Evolutionary conservation across 495 filamentous ascomycete species (phyloP), one percentile per base, ranked within the genome.

Genomic region (Penicillium pancosmium): DNA sequence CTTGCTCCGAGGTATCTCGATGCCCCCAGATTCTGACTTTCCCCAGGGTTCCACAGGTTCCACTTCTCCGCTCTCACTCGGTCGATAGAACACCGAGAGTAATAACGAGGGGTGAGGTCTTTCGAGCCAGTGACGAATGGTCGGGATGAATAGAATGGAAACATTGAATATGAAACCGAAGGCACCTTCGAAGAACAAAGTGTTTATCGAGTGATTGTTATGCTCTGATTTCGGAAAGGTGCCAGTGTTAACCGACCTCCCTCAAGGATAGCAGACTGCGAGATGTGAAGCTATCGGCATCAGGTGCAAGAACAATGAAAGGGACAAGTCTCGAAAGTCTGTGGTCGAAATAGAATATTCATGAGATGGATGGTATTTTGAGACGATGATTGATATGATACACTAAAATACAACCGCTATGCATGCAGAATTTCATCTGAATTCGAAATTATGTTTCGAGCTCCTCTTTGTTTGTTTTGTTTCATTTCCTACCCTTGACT

Each of bases 401-500:
- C 55, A 51, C 9, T 57, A 59, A 46, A 35, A 52, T 53, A 53
- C 9, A 54, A 34, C 18, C 57, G 57, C 57, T 60, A 60, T 60
- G 57, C 50, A 54, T 60, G 53, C 15, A 54, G 34, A 47, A 36
- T 49, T 49, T 52, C 35, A 36, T 11, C 21, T 34, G 49, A 11
- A 36, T 48, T 13, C 15, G 21, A 3, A 48, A 27, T 16, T 18
- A 44, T 44, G 15, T 44, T 16, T 2, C 41, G 8, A 44, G 15
- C 11, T n/a, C 3, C 11, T 40, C 15, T 40, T 13, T 19, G 13
- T 16, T 46, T 23, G 23, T 23, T 23, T 23, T 23, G 23, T 23
- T 23, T 23, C 23, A 23, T 23, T 23, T 23, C 23, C 52, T 54
- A 5, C 21, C 50, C 35, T 63, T 70, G 13, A 79, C 76, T 52